Evolutionary conservation across 192 early-diverging fungal species (phyloP).

Genomic region (Coemansia sp.): DNA sequence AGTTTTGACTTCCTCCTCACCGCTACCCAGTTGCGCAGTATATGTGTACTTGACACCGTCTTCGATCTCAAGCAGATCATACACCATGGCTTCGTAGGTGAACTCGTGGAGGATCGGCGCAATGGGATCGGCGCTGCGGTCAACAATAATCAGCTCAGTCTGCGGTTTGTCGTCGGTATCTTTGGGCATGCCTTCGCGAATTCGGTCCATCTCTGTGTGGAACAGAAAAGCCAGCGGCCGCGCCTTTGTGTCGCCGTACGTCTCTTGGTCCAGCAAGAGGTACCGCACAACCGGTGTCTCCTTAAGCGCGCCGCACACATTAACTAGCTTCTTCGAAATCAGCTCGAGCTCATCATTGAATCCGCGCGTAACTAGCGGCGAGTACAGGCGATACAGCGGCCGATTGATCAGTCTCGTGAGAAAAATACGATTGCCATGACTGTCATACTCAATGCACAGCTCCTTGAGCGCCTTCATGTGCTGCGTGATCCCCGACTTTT

Average conservation of each 20-base stretch:
- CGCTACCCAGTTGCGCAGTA: constrained; percentile 40
- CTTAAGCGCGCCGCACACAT: constrained; percentile 82
- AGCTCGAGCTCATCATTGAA: constrained; percentile 54
- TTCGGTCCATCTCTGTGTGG: constrained; percentile 81
- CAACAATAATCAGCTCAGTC: constrained; percentile 83
- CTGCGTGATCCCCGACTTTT: constrained; percentile 31
- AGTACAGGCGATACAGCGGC: constrained; percentile 55
- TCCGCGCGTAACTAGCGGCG: constrained; percentile 39
- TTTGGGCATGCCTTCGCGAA: constrained; percentile 66
- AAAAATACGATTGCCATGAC: constrained; percentile 38
- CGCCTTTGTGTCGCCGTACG: constrained; percentile 63
- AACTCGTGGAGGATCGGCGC: constrained; percentile 96
- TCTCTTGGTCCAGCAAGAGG: constrained; percentile 74
- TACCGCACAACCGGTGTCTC: constrained; percentile 94
- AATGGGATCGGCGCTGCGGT: constrained; percentile 87
- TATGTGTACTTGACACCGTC: constrained; percentile 50
- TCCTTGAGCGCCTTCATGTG: constrained; percentile 52
- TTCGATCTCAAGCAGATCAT: constrained; percentile 78
- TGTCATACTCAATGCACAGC: constrained; percentile 55
- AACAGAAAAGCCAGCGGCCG: constrained; percentile 78
- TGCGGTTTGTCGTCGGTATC: constrained; percentile 55
- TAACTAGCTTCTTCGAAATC: constrained; percentile 70
- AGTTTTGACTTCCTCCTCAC: constrained; percentile 35
- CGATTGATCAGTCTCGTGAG: constrained; percentile 41
- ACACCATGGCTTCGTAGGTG: constrained; percentile 98